phyloP scores from a whole-genome alignment of 768 basidiomycete species.

The Lactarius vividus region DNA sequence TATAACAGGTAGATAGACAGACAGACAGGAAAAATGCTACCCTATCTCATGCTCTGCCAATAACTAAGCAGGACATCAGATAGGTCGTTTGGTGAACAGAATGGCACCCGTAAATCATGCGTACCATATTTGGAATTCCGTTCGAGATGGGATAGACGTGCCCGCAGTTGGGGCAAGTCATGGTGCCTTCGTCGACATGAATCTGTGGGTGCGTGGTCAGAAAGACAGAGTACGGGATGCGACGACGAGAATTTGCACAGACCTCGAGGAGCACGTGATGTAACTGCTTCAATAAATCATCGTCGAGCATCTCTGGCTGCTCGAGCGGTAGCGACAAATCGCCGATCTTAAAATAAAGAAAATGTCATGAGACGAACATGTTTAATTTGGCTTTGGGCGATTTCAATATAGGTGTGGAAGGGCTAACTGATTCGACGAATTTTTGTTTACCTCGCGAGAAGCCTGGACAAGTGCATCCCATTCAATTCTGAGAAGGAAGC shows the following conservation, averaged over 20 bases:
- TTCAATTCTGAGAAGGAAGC: constrained; percentile 84
- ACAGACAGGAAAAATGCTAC: constrained; percentile 30
- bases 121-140: constrained; percentile 98
- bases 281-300: constrained; percentile 76
- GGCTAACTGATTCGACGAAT: not conserved
- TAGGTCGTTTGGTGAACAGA: not conserved
- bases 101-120: not conserved
- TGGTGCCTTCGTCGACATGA: constrained; percentile 85
- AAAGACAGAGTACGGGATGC: not conserved
- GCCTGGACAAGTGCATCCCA: constrained; percentile 86
- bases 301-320: constrained; percentile 71
- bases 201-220: constrained; percentile 53
- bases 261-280: constrained; percentile 96
- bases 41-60: constrained; percentile 90
- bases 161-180: constrained; percentile 90
- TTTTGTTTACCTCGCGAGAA: constrained; percentile 61
- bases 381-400: not conserved
- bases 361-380: not conserved
- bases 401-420: not conserved
- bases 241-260: constrained; percentile 21
- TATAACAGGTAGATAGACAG: not conserved
- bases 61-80: constrained; percentile 47
- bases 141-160: constrained; percentile 89
- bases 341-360: constrained; percentile 58
- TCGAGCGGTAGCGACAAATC: constrained; percentile 78